A percentile compares a stretch with the other conserved stretches of the same genome.
These are phyloP conservation scores for Talaromyces thailandensis DNA, from an alignment of 495 filamentous ascomycete genomes.

Conservation along the genomic window DNA sequence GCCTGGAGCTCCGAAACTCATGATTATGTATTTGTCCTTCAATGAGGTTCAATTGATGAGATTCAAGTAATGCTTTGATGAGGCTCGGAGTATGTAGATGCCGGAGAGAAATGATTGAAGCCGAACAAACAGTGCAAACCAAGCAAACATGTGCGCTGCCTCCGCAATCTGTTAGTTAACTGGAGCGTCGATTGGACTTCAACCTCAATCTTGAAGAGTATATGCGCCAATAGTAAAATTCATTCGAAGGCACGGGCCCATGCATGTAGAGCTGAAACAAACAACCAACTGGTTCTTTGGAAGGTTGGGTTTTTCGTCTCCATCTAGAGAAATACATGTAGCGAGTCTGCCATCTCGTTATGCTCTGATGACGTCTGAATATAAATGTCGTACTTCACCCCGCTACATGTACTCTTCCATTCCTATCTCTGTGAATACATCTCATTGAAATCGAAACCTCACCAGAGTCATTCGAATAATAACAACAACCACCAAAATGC, in stretches of 20 bases:
- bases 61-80: neutral
- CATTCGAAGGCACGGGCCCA: neutral
- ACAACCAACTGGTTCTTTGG: neutral
- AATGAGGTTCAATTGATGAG: neutral
- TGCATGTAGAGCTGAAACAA: neutral
- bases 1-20: constrained; percentile 73
- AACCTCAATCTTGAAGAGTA: neutral
- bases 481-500: neutral
- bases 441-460: no score
- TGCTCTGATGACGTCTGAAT: constrained; percentile 9
- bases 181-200: neutral
- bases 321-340: neutral
- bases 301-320: neutral
- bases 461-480: neutral
- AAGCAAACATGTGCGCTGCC: constrained; percentile 18
- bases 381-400: neutral
- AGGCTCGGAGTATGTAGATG: neutral
- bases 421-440: neutral
- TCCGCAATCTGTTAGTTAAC: neutral
- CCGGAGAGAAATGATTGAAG: neutral
- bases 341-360: neutral
- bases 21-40: constrained; percentile 8
- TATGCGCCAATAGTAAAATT: neutral
- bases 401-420: neutral
- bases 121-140: constrained; percentile 30